Evolutionary conservation across 352 stramenopile genomes (phyloP), one percentile per base, ranked within the genome.

Genomic region (Globisporangium cederbergense): DNA sequence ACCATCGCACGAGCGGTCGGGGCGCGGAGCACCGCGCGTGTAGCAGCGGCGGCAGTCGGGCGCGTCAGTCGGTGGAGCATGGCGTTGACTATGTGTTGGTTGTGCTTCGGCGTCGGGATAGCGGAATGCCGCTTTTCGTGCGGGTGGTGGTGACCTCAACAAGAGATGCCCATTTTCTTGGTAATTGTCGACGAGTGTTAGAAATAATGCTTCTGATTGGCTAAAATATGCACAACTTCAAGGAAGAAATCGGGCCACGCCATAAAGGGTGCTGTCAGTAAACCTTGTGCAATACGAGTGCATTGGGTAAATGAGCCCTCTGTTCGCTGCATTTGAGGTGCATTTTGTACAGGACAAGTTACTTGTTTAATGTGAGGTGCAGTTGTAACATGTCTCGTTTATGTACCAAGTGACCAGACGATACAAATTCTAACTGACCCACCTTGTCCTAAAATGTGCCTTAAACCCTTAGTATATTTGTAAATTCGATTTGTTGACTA

Each of bases 21-120:
- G 18, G 18, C 25, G 43, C 36, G 58, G 25, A 53, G 51, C 61
- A 59, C 32, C 47, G 49, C 43, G 58, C 22, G 57, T 46, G 47
- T 55, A 59, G 45, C 66, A 64, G 56, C 49, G 46, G 64, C 20
- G 51, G 61, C 30, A 30, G 71, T 13, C 4, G 78, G 60, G 50
- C 70, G 71, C n/a, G 70, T 68, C 36, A 83, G 32, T 62, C 63
- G 46, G 58, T n/a, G 53, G 20, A 67, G 63, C 52, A 70, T 66
- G 43, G 34, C 25, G 40, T 8, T 8, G 4, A 34, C 3, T 3
- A 28, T 28, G 25, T 28, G 25, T 28, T 36, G 32, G 32, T 36
- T 36, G 18, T 20, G 30, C n/a, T 43, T 25, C 43, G 51, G 40
- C n/a, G 22, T 46, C 10, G 45, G n/a, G 54, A 49, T 45, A 22